Base-by-base conservation (phyloP, 148 eudicot species). In the Silene latifolia region DNA sequence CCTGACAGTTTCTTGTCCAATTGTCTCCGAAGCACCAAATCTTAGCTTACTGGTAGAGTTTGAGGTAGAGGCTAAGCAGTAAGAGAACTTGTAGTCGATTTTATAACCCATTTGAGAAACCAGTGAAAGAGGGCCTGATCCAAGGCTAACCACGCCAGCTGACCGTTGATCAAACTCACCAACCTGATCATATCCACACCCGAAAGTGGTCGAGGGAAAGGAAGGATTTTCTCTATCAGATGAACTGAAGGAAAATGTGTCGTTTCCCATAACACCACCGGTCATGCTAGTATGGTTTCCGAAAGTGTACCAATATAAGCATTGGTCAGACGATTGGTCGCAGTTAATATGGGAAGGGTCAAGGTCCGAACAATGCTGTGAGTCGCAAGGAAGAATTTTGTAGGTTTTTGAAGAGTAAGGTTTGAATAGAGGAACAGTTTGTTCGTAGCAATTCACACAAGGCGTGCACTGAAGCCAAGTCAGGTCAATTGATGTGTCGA, bases 131-230 rank as follows among this genome's bases (percentile, higher is more conserved):
- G 82, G 66, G 2, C 90, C 90, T 12, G 67, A 68, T 8, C 85
- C 90, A 17, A 87, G 82, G 9, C 88, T 87, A 0, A 84, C 80
- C 1, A 88, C 67, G 1, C 91, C 88, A 0, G 88, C 61, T 17
- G 74, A 74, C 2, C 3, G 63, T 9, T 29, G 17, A 68, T 63
- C 74, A 21, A 88, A 88, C 3, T 12, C 19, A 12, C 86, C 91
- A 13, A 5, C 17, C 23, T 82, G 85, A 4, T 76, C 58, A 51
- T 72, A 79, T 3, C 88, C 91, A 44, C 91, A 88, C 1, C 91
- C 91, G 23, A 88, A 88, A 15, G 29, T 73, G 18, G 78, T 69
- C 3, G 74, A 76, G 20, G 83, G 77, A 42, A 85, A 85, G 5
- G 72, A 51, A 0, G 39, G 71, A 2, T 18, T 5, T 2, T 53